Conservation (phyloP, 768 basidiomycete genomes). For the Tubosaeta brunneosetosa region DNA sequence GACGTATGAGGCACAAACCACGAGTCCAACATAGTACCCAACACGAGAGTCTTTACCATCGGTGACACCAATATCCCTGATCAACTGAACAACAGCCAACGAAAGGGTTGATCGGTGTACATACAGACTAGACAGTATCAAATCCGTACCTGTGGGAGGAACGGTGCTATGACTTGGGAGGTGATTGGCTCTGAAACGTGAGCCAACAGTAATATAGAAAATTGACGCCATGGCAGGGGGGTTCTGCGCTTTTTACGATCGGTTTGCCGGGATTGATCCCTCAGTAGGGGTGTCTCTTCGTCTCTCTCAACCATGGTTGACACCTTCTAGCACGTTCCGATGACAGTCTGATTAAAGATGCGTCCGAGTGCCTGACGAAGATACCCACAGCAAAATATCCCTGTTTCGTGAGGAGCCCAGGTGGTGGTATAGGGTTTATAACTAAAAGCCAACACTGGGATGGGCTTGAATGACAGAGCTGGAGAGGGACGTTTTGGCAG, state of each 20-base stretch:
- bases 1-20: conserved; percentile 32
- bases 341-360: background rate
- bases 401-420: too few species aligned
- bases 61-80: conserved; percentile 34
- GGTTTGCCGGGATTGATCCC: conserved; percentile 5
- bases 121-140: background rate
- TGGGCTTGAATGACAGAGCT: background rate
- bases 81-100: conserved; percentile 13
- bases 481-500: background rate
- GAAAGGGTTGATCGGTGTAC: background rate
- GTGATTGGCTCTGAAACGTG: conserved; percentile 75
- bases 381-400: background rate
- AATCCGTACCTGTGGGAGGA: conserved; percentile 52
- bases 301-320: conserved; percentile 25
- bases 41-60: conserved; percentile 42
- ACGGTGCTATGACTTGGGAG: conserved; percentile 69
- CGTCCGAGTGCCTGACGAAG: background rate
- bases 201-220: conserved; percentile 61
- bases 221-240: conserved; percentile 66
- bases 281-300: conserved; percentile 60
- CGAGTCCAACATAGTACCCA: conserved; percentile 45
- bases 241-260: conserved; percentile 34
- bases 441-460: too few species aligned
- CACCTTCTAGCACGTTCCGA: background rate
- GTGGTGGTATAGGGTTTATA: background rate